Evolutionary conservation across 306 rosid genomes (phyloP).

Genomic region (Cucurbita ficifolia): DNA sequence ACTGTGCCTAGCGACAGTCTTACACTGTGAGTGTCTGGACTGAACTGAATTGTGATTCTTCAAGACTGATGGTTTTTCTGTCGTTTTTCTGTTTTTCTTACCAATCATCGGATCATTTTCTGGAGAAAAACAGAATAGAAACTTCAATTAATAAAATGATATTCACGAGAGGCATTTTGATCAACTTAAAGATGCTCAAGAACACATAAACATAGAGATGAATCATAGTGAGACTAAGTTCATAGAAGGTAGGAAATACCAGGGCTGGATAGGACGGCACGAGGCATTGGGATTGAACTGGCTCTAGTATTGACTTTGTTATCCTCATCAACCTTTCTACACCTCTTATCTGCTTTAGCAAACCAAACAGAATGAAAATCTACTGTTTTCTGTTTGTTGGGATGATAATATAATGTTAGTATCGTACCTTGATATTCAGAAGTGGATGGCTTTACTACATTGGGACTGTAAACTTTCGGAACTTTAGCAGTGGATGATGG

Average conservation of each 20-base stretch:
- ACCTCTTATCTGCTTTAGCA: conserved; percentile 26
- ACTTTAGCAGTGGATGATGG: conserved; percentile 23
- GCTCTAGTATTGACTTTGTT: conserved; percentile 36
- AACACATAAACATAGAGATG: not conserved
- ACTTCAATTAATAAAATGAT: not conserved
- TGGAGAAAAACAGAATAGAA: conserved; percentile 12
- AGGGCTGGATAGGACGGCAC: conserved; percentile 85
- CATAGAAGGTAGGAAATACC: conserved; percentile 25
- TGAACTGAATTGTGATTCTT: conserved; percentile 31
- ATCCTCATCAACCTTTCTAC: conserved; percentile 20
- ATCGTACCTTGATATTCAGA: conserved; percentile 28
- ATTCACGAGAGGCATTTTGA: not conserved
- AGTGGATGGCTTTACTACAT: conserved; percentile 21
- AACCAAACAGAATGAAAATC: not conserved
- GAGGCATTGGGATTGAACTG: conserved; percentile 52
- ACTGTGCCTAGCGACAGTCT: conserved; percentile 22
- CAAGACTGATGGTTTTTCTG: conserved; percentile 20
- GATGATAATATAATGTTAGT: not conserved
- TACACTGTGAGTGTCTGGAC: conserved; percentile 33
- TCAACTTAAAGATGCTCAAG: not conserved
- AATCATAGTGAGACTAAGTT: not conserved
- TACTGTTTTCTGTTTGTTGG: not conserved
- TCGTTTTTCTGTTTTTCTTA: conserved; percentile 31
- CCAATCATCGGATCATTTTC: conserved; percentile 60
- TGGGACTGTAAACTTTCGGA: conserved; percentile 33